Conservation (phyloP, 2,329 filamentous ascomycete genomes). For the Ceratocystis ficicola region DNA sequence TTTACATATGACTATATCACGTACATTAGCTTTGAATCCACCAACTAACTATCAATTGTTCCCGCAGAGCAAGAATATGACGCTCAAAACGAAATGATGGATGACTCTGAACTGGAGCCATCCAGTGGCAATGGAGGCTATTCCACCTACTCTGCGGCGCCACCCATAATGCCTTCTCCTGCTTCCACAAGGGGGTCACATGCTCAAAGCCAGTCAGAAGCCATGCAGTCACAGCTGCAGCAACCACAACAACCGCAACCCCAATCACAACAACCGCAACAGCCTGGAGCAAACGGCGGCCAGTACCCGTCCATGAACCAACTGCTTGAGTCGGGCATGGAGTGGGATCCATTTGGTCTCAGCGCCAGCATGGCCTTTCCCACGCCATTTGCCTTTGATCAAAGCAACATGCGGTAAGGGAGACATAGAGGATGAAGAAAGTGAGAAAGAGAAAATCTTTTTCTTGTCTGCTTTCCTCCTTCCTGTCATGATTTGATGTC, state of each 20-base stretch:
- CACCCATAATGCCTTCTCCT: conserved; percentile 34
- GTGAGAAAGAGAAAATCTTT: too few species aligned
- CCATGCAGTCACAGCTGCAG: conserved; percentile 28
- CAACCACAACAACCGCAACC: conserved; percentile 28
- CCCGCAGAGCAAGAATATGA: conserved; percentile 93
- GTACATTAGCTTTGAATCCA: conserved; percentile 39
- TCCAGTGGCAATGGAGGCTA: conserved; percentile 51
- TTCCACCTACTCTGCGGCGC: conserved; percentile 31
- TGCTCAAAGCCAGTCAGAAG: conserved; percentile 18
- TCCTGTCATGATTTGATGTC: too few species aligned
- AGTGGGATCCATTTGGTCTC: conserved; percentile 86
- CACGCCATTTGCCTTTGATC: conserved; percentile 64
- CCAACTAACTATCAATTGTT: conserved; percentile 49
- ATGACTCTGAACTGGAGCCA: conserved; percentile 59
- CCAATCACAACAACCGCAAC: conserved; percentile 24
- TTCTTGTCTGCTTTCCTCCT: too few species aligned
- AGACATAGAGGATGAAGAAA: too few species aligned
- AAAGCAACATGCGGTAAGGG: conserved; percentile 41
- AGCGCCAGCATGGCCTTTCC: conserved; percentile 94
- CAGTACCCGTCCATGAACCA: conserved; percentile 53
- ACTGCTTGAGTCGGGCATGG: conserved; percentile 65
- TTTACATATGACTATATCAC: neutral
- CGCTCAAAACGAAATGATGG: conserved; percentile 75
- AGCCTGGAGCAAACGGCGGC: conserved; percentile 24
- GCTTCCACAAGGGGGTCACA: conserved; percentile 35